Conservation (phyloP, 2,329 filamentous ascomycete species). For the Cucurbitaria berberidis region DNA sequence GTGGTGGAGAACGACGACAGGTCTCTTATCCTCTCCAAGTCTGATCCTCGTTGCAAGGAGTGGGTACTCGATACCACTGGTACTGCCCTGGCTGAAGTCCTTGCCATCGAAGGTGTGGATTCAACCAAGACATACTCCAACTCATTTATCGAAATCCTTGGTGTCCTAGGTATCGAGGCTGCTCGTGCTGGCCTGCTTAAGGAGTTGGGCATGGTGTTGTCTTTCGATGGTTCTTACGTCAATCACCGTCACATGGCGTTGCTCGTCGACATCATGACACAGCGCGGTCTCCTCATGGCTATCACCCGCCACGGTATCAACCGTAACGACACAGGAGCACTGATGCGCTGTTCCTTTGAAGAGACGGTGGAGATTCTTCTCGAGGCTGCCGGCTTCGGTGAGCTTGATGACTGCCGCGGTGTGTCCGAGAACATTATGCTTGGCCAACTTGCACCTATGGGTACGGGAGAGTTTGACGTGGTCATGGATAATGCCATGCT, state of each 20-base stretch:
- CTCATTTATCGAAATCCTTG: slow-evolving; percentile 91
- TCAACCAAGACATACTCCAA: slow-evolving; percentile 87
- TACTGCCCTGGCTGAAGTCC: slow-evolving; percentile 81
- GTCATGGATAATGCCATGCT: slow-evolving; percentile 94
- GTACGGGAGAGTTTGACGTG: slow-evolving; percentile 94
- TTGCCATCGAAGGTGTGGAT: slow-evolving; percentile 88
- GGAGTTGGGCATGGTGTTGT: slow-evolving; percentile 89
- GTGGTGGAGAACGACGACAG: slow-evolving; percentile 72
- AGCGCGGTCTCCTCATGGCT: slow-evolving; percentile 89
- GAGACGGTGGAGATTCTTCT: slow-evolving; percentile 98
- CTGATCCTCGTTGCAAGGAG: slow-evolving; percentile 78
- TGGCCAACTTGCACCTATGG: slow-evolving; percentile 94
- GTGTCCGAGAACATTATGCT: slow-evolving; percentile 99
- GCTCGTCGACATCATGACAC: slow-evolving; percentile 97
- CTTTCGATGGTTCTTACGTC: slow-evolving; percentile 99
- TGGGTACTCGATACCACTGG: slow-evolving; percentile 97
- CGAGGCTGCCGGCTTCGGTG: slow-evolving; percentile 91
- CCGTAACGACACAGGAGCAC: slow-evolving; percentile 92
- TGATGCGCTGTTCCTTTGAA: slow-evolving; percentile 99
- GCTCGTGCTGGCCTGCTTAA: slow-evolving; percentile 84
- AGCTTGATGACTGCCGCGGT: slow-evolving; percentile 96
- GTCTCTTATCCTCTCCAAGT: slow-evolving; percentile 74
- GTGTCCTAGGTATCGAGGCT: slow-evolving; percentile 95
- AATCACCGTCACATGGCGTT: slow-evolving; percentile 97
- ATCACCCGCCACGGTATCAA: slow-evolving; percentile 99